Evolutionary conservation across 306 rosid species (phyloP).

Genomic region (Vicia sativa): DNA sequence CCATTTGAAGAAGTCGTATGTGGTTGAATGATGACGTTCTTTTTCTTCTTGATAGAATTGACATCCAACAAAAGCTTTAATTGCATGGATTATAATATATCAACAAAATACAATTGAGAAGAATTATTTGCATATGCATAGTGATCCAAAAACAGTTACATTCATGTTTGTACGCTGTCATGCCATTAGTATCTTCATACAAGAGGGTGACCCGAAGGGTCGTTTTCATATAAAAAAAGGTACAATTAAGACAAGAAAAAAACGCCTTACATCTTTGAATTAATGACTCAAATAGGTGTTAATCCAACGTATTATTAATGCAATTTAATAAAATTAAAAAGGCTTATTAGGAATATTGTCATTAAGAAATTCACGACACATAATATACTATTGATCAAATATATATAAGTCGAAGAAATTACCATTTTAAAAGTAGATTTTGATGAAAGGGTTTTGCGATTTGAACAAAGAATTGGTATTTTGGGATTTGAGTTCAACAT

Average conservation of each 20-base stretch:
- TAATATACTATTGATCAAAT: no score
- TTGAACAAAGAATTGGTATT: no score
- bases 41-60: constrained; percentile 27
- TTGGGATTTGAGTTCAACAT: no score
- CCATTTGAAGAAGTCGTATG: constrained; percentile 23
- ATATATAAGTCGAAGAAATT: no score
- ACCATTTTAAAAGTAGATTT: no score
- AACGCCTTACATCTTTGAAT: neutral
- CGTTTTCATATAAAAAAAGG: neutral
- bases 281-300: no score
- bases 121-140: constrained; percentile 9
- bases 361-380: no score
- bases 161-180: neutral
- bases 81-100: constrained; percentile 31
- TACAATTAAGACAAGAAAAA: constrained; percentile 14
- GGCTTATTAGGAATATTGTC: no score
- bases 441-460: no score
- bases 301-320: no score
- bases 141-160: constrained; percentile 28
- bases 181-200: neutral
- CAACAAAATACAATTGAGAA: neutral
- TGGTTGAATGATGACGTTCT: constrained; percentile 1
- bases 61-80: constrained; percentile 32
- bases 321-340: no score
- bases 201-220: constrained; percentile 6